These are phyloP conservation scores for Gymnopilus junonius DNA, from an alignment of 768 basidiomycete genomes.

Conservation along the genomic window DNA sequence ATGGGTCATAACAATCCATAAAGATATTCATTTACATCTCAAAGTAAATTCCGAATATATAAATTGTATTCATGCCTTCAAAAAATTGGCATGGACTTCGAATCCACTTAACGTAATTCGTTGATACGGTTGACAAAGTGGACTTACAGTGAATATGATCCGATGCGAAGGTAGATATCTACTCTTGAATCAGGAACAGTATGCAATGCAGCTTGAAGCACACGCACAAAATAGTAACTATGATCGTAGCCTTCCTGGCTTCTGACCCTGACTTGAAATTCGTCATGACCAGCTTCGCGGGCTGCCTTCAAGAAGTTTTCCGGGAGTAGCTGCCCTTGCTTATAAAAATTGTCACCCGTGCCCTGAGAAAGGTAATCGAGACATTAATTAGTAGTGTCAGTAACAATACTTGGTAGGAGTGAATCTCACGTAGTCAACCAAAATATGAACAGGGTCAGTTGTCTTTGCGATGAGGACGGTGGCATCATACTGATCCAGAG, in stretches of 20 bases:
- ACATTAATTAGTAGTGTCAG: not conserved
- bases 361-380: constrained; percentile 51
- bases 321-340: constrained; percentile 87
- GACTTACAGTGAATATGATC: constrained; percentile 89
- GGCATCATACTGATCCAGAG: constrained; percentile 76
- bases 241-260: constrained; percentile 88
- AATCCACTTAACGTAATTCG: constrained; percentile 14
- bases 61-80: constrained; percentile 60
- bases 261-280: constrained; percentile 77
- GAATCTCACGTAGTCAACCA: constrained; percentile 80
- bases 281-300: constrained; percentile 70
- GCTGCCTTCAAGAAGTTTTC: constrained; percentile 87
- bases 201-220: not conserved
- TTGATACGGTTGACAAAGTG: constrained; percentile 11
- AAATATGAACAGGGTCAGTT: constrained; percentile 71
- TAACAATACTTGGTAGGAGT: not conserved
- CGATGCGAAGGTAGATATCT: constrained; percentile 90
- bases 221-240: constrained; percentile 81
- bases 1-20: not conserved
- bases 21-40: not conserved
- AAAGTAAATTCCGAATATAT: not conserved
- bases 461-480: constrained; percentile 74
- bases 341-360: constrained; percentile 80
- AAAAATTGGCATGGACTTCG: constrained; percentile 85
- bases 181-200: not conserved